Conservation (phyloP, 257 asterid genomes). For the Plantago elongata region DNA sequence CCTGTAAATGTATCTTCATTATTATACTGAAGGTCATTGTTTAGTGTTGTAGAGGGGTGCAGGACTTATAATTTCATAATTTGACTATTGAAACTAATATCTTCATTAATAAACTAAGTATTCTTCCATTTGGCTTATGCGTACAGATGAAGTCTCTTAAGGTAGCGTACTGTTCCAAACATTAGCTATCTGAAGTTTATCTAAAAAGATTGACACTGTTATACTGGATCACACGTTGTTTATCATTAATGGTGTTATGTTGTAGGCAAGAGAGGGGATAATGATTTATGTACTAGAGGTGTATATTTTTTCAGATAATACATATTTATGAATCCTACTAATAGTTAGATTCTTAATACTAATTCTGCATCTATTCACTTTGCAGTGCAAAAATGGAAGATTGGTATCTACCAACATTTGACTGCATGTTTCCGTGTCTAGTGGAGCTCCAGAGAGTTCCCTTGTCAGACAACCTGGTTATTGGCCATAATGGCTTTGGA, state of each 20-base stretch:
- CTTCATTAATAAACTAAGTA: background rate
- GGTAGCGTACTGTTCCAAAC: background rate
- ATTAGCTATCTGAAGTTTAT: no score
- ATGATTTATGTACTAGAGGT: background rate
- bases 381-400: constrained; percentile 62
- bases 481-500: constrained; percentile 87
- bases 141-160: background rate
- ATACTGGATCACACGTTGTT: no score
- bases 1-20: no score
- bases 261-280: background rate
- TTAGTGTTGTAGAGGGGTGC: no score
- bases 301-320: background rate
- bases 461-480: constrained; percentile 45
- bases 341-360: constrained; percentile 4
- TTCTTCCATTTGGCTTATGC: background rate
- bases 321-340: background rate
- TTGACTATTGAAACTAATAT: background rate
- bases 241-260: no score
- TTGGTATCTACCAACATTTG: constrained; percentile 51
- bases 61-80: background rate
- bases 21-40: no score
- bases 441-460: constrained; percentile 77
- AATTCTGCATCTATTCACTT: constrained; percentile 27
- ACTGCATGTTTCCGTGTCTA: constrained; percentile 48
- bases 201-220: no score